Evolutionary conservation across 1,284 basidiomycete genomes (phyloP).

Genomic region (Rhodotorula sp.): DNA sequence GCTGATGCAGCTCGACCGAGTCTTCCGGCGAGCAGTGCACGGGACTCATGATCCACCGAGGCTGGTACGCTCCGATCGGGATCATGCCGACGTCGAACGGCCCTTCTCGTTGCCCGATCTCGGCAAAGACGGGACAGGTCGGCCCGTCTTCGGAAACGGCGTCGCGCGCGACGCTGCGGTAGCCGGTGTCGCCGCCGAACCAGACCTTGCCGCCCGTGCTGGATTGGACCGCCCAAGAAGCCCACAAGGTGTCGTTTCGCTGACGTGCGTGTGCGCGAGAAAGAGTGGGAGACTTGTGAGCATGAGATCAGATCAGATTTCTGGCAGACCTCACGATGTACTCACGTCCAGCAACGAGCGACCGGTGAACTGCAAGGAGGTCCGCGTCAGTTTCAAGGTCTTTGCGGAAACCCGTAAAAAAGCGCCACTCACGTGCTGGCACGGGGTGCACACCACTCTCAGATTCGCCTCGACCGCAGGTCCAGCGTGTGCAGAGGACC

Average conservation of each 20-base stretch:
- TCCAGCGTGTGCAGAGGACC: background rate
- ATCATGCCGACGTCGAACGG: slow-evolving; percentile 56
- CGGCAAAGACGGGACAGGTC: slow-evolving; percentile 65
- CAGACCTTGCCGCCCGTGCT: slow-evolving; percentile 52
- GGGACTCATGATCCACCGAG: slow-evolving; percentile 59
- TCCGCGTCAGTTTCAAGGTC: background rate
- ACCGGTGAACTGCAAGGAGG: slow-evolving; percentile 10
- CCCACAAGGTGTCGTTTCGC: slow-evolving; percentile 60
- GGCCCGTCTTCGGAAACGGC: slow-evolving; percentile 55
- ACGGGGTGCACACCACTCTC: slow-evolving; percentile 55
- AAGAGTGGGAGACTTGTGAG: too few species aligned
- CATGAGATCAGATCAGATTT: too few species aligned
- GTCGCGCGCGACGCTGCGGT: slow-evolving; percentile 48
- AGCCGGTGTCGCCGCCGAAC: slow-evolving; percentile 70
- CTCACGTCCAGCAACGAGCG: slow-evolving; percentile 9
- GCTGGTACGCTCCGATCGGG: slow-evolving; percentile 59
- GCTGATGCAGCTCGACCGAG: slow-evolving; percentile 62
- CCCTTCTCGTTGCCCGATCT: slow-evolving; percentile 63
- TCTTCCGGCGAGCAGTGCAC: slow-evolving; percentile 41
- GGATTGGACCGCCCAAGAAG: slow-evolving; percentile 59
- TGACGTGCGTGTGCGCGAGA: slow-evolving; percentile 54
- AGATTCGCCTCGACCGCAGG: slow-evolving; percentile 19
- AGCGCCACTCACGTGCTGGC: slow-evolving; percentile 57
- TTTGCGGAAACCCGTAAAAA: background rate
- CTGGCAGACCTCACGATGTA: background rate